phyloP scores from a whole-genome alignment of 2,329 filamentous ascomycete genomes.

The Pestalotiopsis sp. region DNA sequence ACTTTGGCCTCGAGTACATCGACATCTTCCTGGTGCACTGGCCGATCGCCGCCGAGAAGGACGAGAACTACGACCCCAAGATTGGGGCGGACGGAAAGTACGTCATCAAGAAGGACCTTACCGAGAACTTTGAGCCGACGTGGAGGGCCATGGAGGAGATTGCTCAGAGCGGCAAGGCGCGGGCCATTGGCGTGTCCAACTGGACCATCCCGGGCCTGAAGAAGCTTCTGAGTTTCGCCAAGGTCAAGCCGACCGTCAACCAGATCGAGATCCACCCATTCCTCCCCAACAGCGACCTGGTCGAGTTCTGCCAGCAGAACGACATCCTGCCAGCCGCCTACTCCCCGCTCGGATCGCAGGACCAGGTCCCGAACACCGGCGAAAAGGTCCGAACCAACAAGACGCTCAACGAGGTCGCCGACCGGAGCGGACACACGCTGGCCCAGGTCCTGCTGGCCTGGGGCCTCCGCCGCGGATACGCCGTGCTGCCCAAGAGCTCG shows the following conservation, averaged over 20 bases:
- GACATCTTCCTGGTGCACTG: constrained; percentile 63
- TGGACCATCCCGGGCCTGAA: constrained; percentile 43
- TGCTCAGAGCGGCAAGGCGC: constrained; percentile 31
- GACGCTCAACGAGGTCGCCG: constrained; percentile 59
- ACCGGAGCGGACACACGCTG: constrained; percentile 59
- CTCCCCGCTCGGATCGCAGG: constrained; percentile 62
- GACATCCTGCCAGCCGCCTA: constrained; percentile 56
- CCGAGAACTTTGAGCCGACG: constrained; percentile 67
- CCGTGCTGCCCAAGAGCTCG: constrained; percentile 71
- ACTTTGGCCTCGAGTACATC: constrained; percentile 57
- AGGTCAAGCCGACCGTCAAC: constrained; percentile 43
- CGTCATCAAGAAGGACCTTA: constrained; percentile 59
- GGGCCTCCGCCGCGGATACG: constrained; percentile 68
- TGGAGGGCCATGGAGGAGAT: constrained; percentile 62
- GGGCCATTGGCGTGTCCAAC: constrained; percentile 50
- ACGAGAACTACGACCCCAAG: constrained; percentile 43
- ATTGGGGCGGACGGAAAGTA: constrained; percentile 49
- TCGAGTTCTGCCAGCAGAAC: constrained; percentile 55
- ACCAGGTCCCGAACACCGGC: constrained; percentile 69
- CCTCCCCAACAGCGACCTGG: constrained; percentile 49
- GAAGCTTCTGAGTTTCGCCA: constrained; percentile 41
- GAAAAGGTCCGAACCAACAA: constrained; percentile 66
- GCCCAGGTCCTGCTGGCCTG: constrained; percentile 67
- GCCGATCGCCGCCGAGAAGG: constrained; percentile 48
- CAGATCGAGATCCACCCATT: constrained; percentile 52